phyloP scores from a whole-genome alignment of 108 stramenopile genomes.

The Cyclotella choctawhatcheeana region DNA sequence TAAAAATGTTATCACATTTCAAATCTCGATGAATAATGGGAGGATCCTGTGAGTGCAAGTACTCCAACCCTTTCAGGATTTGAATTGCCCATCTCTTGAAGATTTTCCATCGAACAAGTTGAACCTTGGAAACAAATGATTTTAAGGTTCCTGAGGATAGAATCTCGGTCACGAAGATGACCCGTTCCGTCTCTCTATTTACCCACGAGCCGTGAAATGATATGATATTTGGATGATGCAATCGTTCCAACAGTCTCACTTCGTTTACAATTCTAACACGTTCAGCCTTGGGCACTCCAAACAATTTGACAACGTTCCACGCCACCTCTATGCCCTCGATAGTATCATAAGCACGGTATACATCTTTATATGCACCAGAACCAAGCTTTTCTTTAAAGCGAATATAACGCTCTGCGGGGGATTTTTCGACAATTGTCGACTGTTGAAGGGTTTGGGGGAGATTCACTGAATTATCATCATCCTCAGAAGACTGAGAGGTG shows the following conservation, averaged over 20 bases:
- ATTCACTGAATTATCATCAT: conserved; percentile 36
- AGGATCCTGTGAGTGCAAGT: conserved; percentile 96
- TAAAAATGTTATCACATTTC: conserved; percentile 98
- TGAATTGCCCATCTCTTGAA: conserved; percentile 96
- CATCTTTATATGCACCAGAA: conserved; percentile 95
- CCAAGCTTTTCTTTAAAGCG: conserved; percentile 96
- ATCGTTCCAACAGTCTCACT: conserved; percentile 91
- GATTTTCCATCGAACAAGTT: conserved; percentile 96
- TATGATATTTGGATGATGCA: conserved; percentile 97
- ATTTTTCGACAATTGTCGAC: conserved; percentile 81
- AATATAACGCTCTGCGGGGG: conserved; percentile 93
- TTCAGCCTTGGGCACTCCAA: conserved; percentile 86
- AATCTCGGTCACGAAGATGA: conserved; percentile 97
- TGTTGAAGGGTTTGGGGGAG: conserved; percentile 33
- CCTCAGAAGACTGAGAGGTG: conserved; percentile 31
- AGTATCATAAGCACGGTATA: conserved; percentile 96
- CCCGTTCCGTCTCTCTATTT: conserved; percentile 89
- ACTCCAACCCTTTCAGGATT: conserved; percentile 94
- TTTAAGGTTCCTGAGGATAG: conserved; percentile 93
- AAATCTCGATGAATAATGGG: conserved; percentile 99
- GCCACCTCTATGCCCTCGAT: conserved; percentile 97
- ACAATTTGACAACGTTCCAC: conserved; percentile 95
- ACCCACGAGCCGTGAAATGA: conserved; percentile 98
- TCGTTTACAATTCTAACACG: conserved; percentile 96
- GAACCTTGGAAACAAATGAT: conserved; percentile 93